A percentile compares a stretch with the other conserved stretches of the same genome.
Evolutionary conservation across 192 early-diverging fungal genomes (phyloP).

Genomic region (Cetraspora pellucida): DNA sequence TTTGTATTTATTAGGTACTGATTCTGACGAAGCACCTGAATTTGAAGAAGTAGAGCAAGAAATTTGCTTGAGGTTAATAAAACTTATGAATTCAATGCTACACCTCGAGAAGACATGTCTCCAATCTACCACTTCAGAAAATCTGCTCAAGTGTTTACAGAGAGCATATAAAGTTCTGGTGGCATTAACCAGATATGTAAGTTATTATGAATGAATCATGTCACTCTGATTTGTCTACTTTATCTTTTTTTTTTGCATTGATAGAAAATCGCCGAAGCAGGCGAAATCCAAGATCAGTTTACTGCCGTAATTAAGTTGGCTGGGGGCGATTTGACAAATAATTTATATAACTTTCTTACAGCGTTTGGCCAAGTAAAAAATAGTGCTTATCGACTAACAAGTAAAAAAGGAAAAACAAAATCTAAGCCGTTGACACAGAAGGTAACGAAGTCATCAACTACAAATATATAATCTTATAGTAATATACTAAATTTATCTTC

Average conservation of each 20-base stretch:
- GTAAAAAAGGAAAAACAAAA: conserved; percentile 37
- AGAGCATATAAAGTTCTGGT: conserved; percentile 53
- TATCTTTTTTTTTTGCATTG: neutral
- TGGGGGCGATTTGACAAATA: conserved; percentile 49
- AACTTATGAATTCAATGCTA: conserved; percentile 43
- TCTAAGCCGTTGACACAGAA: conserved; percentile 39
- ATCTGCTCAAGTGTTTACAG: conserved; percentile 50
- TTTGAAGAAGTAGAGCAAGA: conserved; percentile 40
- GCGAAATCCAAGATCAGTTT: conserved; percentile 33
- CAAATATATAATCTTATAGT: neutral
- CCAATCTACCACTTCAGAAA: conserved; percentile 44
- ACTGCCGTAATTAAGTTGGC: conserved; percentile 49
- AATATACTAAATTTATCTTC: neutral
- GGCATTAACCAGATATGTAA: conserved; percentile 51
- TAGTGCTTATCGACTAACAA: conserved; percentile 6
- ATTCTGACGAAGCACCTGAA: conserved; percentile 5
- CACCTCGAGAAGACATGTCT: conserved; percentile 49
- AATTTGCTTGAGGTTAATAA: conserved; percentile 46
- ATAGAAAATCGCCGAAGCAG: conserved; percentile 26
- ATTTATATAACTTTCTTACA: conserved; percentile 56
- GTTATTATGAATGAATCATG: neutral
- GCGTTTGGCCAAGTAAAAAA: conserved; percentile 38
- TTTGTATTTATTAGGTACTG: neutral
- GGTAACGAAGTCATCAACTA: conserved; percentile 19
- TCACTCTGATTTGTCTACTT: neutral